Evolutionary conservation across 202 grass and related monocot genomes (phyloP).

Genomic region (Brachypodium distachyon): DNA sequence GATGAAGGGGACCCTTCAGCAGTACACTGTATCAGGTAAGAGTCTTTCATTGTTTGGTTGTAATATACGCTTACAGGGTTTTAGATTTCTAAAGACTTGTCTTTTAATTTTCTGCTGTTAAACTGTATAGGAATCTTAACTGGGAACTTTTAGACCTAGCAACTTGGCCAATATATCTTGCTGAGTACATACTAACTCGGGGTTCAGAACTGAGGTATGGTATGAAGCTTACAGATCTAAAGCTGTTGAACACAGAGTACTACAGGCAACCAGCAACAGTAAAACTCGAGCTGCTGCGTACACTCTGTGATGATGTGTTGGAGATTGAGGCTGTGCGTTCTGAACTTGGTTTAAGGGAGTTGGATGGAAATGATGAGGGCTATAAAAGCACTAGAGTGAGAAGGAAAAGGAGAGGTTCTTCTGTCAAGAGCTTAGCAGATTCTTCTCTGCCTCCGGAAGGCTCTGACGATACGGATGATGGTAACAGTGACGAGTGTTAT

Average conservation of each 20-base stretch:
- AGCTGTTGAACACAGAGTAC: conserved; percentile 64
- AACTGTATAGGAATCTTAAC: conserved; percentile 81
- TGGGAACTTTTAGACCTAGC: conserved; percentile 91
- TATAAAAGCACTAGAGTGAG: conserved; percentile 22
- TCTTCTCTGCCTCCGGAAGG: conserved; percentile 15
- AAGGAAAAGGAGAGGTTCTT: conserved; percentile 38
- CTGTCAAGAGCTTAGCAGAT: conserved; percentile 9
- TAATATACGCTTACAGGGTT: neutral
- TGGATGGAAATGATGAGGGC: conserved; percentile 42
- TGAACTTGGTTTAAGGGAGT: conserved; percentile 60
- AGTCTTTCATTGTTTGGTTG: conserved; percentile 2
- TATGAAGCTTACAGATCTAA: conserved; percentile 68
- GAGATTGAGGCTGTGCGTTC: conserved; percentile 58
- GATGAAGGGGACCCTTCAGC: conserved; percentile 69
- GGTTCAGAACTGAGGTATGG: conserved; percentile 49
- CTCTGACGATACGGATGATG: conserved; percentile 50
- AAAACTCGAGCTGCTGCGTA: conserved; percentile 77
- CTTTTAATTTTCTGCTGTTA: conserved; percentile 14
- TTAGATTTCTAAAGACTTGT: neutral
- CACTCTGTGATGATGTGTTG: conserved; percentile 79
- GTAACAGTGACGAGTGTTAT: conserved; percentile 89
- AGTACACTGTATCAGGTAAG: conserved; percentile 77
- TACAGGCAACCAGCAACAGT: conserved; percentile 58
- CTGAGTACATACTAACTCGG: conserved; percentile 72
- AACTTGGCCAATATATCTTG: conserved; percentile 93